Evolutionary conservation across 495 filamentous ascomycete genomes (phyloP).

Genomic region (Letharia columbiana): DNA sequence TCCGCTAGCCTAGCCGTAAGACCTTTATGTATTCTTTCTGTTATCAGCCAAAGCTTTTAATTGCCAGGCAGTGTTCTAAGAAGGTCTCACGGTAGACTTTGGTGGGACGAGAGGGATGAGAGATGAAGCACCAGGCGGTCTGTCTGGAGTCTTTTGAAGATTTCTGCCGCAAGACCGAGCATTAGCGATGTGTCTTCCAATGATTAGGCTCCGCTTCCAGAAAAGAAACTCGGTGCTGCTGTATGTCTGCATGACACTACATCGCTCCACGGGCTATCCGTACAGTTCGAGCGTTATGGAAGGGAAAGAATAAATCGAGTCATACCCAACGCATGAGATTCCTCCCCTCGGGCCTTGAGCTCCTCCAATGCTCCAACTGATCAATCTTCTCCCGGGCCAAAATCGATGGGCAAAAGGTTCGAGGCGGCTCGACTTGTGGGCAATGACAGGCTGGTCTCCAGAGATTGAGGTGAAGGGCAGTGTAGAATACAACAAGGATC

Average conservation of each 20-base stretch:
- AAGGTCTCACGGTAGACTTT: not conserved
- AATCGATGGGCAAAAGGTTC: not conserved
- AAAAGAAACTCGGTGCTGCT: not conserved
- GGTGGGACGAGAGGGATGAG: not conserved
- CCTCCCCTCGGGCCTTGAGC: not conserved
- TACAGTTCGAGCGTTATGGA: not conserved
- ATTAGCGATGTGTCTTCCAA: slow-evolving; percentile 1
- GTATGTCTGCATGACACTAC: not conserved
- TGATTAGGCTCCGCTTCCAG: not conserved
- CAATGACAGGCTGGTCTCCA: not conserved
- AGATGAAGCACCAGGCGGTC: not conserved
- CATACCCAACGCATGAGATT: not conserved
- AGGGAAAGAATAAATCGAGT: not conserved
- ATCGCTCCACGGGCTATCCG: not conserved
- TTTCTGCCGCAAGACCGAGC: not conserved
- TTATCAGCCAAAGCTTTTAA: not conserved
- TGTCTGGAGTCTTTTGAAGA: not conserved
- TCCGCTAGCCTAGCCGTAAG: no score
- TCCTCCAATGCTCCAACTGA: not conserved
- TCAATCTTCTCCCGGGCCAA: not conserved
- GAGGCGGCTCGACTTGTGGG: not conserved
- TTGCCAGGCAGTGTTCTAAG: not conserved
- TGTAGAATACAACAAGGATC: not conserved
- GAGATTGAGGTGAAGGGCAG: not conserved
- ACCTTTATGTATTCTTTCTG: not conserved